Evolutionary conservation across 108 stramenopile species (phyloP), one percentile per base, ranked within the genome.

Genomic region (Cyclotella choctawhatcheeana): DNA sequence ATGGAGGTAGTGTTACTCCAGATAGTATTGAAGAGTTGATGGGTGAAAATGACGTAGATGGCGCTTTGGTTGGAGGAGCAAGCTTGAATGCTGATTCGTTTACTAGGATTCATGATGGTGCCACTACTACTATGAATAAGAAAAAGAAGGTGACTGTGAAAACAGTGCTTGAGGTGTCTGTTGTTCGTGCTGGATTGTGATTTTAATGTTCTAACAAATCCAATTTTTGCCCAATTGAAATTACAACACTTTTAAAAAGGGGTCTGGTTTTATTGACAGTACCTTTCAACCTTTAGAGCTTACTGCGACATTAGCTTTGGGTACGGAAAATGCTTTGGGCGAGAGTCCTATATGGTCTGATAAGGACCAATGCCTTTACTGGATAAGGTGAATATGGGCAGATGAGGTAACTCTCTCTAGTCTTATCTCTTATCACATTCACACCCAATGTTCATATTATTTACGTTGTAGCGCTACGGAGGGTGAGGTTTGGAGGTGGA

Each of bases 401-500:
- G n/a, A n/a, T n/a, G n/a, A n/a, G n/a, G n/a, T n/a, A n/a, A n/a
- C n/a, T n/a, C n/a, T n/a, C n/a, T n/a, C n/a, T n/a, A n/a, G n/a
- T n/a, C n/a, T n/a, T n/a, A n/a, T n/a, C n/a, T n/a, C n/a, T n/a
- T n/a, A n/a, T n/a, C n/a, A n/a, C n/a, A n/a, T n/a, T n/a, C n/a
- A n/a, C n/a, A n/a, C n/a, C n/a, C n/a, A n/a, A n/a, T n/a, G n/a
- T n/a, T n/a, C n/a, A n/a, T n/a, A n/a, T n/a, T n/a, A n/a, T n/a
- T n/a, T n/a, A n/a, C 22, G 10, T 48, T 24, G 54, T 27, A 73
- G 71, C 30, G 89, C 89, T 4, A 83, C 85, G n/a, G 84, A 90
- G 69, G 89, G 84, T 37, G 84, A 87, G 61, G 73, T 90, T 18
- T 90, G 89, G 89, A 44, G 76, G 12, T 90, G 86, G 86, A 83